Conservation (phyloP, 78 protist genomes). For the Paulinella micropora region DNA sequence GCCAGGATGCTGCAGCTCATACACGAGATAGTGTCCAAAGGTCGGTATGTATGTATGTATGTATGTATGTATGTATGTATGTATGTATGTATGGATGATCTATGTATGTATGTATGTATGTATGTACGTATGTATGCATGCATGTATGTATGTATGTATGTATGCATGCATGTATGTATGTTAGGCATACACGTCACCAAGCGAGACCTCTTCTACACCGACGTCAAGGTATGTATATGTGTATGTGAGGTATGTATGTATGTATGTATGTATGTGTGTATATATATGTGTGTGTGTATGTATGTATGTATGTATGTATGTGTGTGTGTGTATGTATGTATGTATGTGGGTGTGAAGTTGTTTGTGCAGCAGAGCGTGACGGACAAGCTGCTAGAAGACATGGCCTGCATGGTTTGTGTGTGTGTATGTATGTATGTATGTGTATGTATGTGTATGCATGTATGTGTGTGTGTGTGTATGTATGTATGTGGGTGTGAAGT, state of each 20-base stretch:
- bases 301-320: background rate
- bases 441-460: background rate
- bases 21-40: no score
- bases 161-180: background rate
- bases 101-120: background rate
- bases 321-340: background rate
- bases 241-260: background rate
- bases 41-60: background rate
- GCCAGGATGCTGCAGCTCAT: no score
- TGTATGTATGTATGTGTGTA: no score
- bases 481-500: slow-evolving; percentile 7
- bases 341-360: slow-evolving; percentile 14
- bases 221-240: slow-evolving; percentile 35
- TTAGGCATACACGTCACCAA: slow-evolving; percentile 46
- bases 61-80: background rate
- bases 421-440: no score
- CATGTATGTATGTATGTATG: background rate
- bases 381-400: slow-evolving; percentile 43
- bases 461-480: background rate
- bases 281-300: no score
- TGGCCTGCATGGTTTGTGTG: slow-evolving; percentile 12
- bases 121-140: background rate
- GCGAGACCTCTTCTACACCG: slow-evolving; percentile 60
- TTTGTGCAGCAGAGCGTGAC: slow-evolving; percentile 34
- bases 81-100: background rate